Base-by-base conservation (phyloP, 108 stramenopile genomes). In the Epipyxis sp. region DNA sequence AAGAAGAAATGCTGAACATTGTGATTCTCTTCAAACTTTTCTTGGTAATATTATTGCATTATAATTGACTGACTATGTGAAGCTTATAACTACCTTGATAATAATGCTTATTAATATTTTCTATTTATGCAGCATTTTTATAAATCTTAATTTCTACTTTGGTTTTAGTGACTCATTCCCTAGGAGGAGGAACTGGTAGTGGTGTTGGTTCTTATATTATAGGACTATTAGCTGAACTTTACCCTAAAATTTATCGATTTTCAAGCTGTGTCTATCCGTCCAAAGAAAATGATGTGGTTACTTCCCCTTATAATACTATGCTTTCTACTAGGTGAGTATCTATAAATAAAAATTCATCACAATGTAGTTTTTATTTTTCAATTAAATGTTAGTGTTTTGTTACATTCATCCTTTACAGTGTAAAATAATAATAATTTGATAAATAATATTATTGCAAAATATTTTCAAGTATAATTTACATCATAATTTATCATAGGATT, bases 111-210 rank as follows among this genome's bases (percentile, higher is more conserved):
- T n/a, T n/a, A n/a, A n/a, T n/a, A n/a, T n/a, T n/a, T n/a, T n/a
- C n/a, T n/a, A n/a, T n/a, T n/a, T n/a, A n/a, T n/a, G n/a, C n/a
- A n/a, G n/a, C n/a, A n/a, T n/a, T n/a, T n/a, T n/a, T n/a, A n/a
- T n/a, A n/a, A n/a, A n/a, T n/a, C n/a, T n/a, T n/a, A n/a, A n/a
- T n/a, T n/a, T n/a, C n/a, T n/a, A n/a, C n/a, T n/a, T n/a, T n/a
- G n/a, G n/a, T n/a, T n/a, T n/a, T n/a, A n/a, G 57, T 90, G 10
- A 40, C 88, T 67, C 88, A 90, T 43, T 88, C 87, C 1, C 42
- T 87, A 67, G 88, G 89, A 41, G 89, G 89, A 30, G 89, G 89
- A 1, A 90, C 89, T 0, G 89, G 89, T n/a, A 88, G 87, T 43
- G 89, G 89, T 0, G 83, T 90, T 30, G 89, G 89, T 20, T 84